Conservation (phyloP, 2,329 filamentous ascomycete species). For the Macrophomina pseudophaseolina region DNA sequence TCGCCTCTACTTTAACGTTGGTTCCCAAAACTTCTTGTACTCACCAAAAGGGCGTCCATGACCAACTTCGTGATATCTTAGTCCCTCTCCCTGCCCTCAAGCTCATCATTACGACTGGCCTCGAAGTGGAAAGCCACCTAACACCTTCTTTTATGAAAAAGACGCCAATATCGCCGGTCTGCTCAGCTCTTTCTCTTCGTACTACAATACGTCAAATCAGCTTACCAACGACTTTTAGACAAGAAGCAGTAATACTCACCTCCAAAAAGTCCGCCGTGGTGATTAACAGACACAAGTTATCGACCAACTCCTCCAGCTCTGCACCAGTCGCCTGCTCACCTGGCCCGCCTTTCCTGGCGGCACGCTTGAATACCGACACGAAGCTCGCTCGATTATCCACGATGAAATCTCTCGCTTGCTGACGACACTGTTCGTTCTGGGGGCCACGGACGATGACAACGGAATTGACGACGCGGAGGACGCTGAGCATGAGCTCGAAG, state of each 20-base stretch:
- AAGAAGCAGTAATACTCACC: constrained; percentile 58
- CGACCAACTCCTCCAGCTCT: constrained; percentile 74
- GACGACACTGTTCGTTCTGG: constrained; percentile 74
- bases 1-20: neutral
- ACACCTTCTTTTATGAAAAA: neutral
- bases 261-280: constrained; percentile 83
- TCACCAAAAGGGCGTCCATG: no score
- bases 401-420: constrained; percentile 80
- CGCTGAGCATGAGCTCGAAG: constrained; percentile 79
- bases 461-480: constrained; percentile 81
- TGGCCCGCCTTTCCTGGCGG: constrained; percentile 71
- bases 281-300: constrained; percentile 83
- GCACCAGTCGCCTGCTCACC: constrained; percentile 43
- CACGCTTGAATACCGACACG: constrained; percentile 87
- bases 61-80: no score
- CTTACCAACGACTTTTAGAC: no score
- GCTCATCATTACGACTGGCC: neutral
- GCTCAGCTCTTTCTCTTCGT: constrained; percentile 3
- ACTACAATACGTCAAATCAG: neutral
- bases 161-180: neutral
- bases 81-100: no score
- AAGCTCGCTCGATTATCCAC: constrained; percentile 82
- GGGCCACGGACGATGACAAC: constrained; percentile 80
- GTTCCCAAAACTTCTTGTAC: neutral
- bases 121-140: neutral